phyloP scores from a whole-genome alignment of 805 yeast species.

The Lipomyces starkeyi region DNA sequence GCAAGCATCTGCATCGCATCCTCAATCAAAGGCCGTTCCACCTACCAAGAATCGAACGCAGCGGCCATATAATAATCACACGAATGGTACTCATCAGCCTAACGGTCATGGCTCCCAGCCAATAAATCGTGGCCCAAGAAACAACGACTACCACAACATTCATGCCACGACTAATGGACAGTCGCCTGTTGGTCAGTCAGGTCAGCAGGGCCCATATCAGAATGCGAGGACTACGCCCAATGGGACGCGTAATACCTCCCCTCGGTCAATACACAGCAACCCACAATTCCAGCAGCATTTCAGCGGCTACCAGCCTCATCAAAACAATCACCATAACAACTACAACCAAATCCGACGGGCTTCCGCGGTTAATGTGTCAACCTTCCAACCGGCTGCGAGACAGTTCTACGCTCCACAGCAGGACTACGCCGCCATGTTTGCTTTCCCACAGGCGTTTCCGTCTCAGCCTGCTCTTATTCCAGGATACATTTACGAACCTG shows the following conservation, averaged over 20 bases:
- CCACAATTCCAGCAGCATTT: constrained; percentile 30
- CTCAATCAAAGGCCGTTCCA: constrained; percentile 19
- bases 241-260: constrained; percentile 30
- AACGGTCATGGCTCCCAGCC: constrained; percentile 5
- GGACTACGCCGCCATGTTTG: constrained; percentile 31
- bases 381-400: constrained; percentile 30
- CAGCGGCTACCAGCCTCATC: constrained; percentile 28
- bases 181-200: constrained; percentile 15
- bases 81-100: constrained; percentile 18
- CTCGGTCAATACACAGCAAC: constrained; percentile 26
- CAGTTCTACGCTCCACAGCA: constrained; percentile 31
- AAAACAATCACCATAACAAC: constrained; percentile 20
- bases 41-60: constrained; percentile 19
- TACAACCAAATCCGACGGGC: constrained; percentile 29
- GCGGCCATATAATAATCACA: constrained; percentile 18
- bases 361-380: constrained; percentile 26
- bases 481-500: constrained; percentile 29
- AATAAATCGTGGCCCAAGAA: constrained; percentile 18
- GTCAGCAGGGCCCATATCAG: constrained; percentile 10
- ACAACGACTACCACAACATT: constrained; percentile 17
- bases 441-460: constrained; percentile 21
- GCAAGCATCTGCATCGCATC: not conserved
- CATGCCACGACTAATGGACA: constrained; percentile 20
- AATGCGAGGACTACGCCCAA: constrained; percentile 10
- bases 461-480: constrained; percentile 26